phyloP scores from a whole-genome alignment of 768 basidiomycete species.

The Mycena capillaripes region DNA sequence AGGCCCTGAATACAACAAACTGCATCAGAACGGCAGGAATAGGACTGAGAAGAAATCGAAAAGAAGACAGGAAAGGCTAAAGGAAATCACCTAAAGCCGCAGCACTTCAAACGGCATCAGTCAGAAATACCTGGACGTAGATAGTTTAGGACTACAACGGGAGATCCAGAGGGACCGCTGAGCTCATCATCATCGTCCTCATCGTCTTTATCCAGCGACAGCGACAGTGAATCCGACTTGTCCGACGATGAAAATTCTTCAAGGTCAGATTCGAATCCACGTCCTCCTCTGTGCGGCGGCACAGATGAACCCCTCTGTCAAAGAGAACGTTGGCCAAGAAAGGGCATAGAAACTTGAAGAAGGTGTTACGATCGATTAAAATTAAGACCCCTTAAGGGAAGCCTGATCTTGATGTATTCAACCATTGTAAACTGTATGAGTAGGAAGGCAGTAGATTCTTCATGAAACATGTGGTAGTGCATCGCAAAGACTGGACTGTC shows the following conservation, averaged over 20 bases:
- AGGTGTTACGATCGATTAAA: neutral
- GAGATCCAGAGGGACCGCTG: neutral
- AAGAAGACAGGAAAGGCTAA: neutral
- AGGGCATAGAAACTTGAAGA: neutral
- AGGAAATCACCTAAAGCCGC: constrained; percentile 1
- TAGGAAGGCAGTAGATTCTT: no score
- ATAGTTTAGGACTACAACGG: neutral
- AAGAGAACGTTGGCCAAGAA: neutral
- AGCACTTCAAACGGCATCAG: neutral
- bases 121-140: neutral
- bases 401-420: no score
- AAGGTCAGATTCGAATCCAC: neutral
- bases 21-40: neutral
- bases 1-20: neutral
- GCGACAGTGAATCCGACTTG: neutral
- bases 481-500: no score
- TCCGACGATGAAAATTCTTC: neutral
- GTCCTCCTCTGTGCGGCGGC: neutral
- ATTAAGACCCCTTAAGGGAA: no score
- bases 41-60: no score
- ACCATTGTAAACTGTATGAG: no score
- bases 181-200: neutral
- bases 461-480: no score
- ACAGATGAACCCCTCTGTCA: neutral
- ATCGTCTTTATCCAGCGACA: no score